Evolutionary conservation across 495 filamentous ascomycete genomes (phyloP).

Genomic region (Hyaloscypha variabilis): DNA sequence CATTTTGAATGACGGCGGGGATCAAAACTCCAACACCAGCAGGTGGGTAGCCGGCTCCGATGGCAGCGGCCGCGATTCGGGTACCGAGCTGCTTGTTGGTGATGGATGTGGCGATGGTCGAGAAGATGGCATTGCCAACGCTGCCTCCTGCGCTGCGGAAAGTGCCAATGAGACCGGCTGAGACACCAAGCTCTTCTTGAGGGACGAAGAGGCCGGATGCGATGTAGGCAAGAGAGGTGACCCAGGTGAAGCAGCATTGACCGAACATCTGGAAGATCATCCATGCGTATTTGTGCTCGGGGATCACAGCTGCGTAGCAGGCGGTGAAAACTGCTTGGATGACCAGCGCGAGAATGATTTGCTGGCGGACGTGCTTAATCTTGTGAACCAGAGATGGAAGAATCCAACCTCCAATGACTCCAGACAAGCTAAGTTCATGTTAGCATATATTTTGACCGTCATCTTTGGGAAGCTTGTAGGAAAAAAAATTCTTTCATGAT

Average conservation of each 20-base stretch:
- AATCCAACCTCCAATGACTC: constrained; percentile 36
- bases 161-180: constrained; percentile 33
- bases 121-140: constrained; percentile 31
- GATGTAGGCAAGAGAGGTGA: constrained; percentile 37
- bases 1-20: constrained; percentile 28
- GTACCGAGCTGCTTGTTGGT: constrained; percentile 29
- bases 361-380: constrained; percentile 38
- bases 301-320: constrained; percentile 33
- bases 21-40: constrained; percentile 23
- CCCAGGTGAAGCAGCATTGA: constrained; percentile 37
- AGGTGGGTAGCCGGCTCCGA: constrained; percentile 28
- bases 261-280: constrained; percentile 40
- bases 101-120: constrained; percentile 23
- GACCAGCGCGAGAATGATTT: constrained; percentile 36
- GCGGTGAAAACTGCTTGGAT: constrained; percentile 42
- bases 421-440: constrained; percentile 20
- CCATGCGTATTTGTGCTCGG: constrained; percentile 33
- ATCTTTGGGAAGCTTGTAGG: no score
- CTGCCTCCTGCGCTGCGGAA: constrained; percentile 31
- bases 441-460: no score
- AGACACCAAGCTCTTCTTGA: constrained; percentile 33
- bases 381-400: constrained; percentile 35
- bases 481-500: no score
- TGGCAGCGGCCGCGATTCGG: constrained; percentile 26
- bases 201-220: constrained; percentile 38